Evolutionary conservation across 257 asterid species (phyloP).

Genomic region (Handroanthus guayacan): DNA sequence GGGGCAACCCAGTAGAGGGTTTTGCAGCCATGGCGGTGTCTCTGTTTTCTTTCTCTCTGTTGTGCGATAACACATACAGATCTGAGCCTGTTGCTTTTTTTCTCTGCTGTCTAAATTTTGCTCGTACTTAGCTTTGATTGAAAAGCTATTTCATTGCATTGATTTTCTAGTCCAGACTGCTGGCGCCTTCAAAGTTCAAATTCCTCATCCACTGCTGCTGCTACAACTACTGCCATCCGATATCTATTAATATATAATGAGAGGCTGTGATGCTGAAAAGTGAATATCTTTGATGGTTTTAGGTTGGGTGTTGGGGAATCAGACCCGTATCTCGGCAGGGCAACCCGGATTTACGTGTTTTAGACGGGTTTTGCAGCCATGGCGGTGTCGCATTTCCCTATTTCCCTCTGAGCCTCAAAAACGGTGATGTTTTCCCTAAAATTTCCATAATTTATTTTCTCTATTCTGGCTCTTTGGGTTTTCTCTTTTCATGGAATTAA

Average conservation of each 20-base stretch:
- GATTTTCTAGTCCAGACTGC: too few species aligned
- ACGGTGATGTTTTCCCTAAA: background rate
- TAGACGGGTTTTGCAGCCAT: constrained; percentile 14
- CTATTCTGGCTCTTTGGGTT: background rate
- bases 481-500: background rate
- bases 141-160: background rate
- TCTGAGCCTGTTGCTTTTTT: constrained; percentile 32
- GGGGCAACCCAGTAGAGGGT: constrained; percentile 22
- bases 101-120: background rate
- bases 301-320: constrained; percentile 2
- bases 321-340: constrained; percentile 34
- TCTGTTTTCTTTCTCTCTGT: constrained; percentile 9
- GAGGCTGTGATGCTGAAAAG: constrained; percentile 36
- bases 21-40: constrained; percentile 44
- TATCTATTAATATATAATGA: background rate
- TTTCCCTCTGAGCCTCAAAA: constrained; percentile 11
- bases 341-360: constrained; percentile 11
- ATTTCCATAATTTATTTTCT: background rate
- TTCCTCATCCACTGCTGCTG: background rate
- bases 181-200: background rate
- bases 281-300: background rate
- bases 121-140: background rate
- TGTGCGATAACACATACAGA: constrained; percentile 5
- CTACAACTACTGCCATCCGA: background rate
- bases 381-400: background rate